Percentiles rank a stretch among this genome's conserved stretches.
Evolutionary conservation across 1,284 basidiomycete species (phyloP).

Genomic region (Naganishia sp.): DNA sequence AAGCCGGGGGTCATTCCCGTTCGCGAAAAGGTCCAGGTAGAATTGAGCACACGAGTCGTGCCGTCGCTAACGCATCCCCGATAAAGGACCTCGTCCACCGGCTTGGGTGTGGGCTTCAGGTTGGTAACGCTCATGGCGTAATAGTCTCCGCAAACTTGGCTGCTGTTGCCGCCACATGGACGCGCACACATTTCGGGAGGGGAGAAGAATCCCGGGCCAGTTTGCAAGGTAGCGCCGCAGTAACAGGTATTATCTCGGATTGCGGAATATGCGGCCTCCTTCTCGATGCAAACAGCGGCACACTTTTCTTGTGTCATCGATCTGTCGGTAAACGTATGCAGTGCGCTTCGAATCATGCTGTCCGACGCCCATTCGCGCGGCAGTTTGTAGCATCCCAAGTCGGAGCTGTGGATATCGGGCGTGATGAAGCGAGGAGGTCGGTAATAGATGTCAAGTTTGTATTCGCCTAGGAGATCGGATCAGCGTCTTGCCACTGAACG

Average conservation of each 20-base stretch:
- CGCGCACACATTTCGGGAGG: constrained; percentile 37
- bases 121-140: constrained; percentile 10
- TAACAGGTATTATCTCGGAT: constrained; percentile 31
- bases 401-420: background rate
- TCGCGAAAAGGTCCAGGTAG: background rate
- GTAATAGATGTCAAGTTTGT: background rate
- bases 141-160: constrained; percentile 40
- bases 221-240: constrained; percentile 34
- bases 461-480: background rate
- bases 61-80: constrained; percentile 12
- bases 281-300: constrained; percentile 32
- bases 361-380: background rate
- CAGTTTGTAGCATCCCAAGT: constrained; percentile 31
- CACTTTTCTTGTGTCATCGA: constrained; percentile 37
- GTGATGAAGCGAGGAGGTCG: background rate
- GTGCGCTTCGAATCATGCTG: constrained; percentile 14
- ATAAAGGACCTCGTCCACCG: background rate
- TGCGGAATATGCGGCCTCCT: constrained; percentile 33
- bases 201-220: constrained; percentile 8
- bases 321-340: constrained; percentile 32
- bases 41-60: constrained; percentile 11
- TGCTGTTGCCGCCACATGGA: constrained; percentile 41
- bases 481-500: background rate
- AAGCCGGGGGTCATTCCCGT: constrained; percentile 3
- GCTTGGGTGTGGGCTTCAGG: background rate